These are phyloP conservation scores for Cyberlindnera mississippiensis DNA, from an alignment of 805 yeast genomes.

Conservation along the genomic window DNA sequence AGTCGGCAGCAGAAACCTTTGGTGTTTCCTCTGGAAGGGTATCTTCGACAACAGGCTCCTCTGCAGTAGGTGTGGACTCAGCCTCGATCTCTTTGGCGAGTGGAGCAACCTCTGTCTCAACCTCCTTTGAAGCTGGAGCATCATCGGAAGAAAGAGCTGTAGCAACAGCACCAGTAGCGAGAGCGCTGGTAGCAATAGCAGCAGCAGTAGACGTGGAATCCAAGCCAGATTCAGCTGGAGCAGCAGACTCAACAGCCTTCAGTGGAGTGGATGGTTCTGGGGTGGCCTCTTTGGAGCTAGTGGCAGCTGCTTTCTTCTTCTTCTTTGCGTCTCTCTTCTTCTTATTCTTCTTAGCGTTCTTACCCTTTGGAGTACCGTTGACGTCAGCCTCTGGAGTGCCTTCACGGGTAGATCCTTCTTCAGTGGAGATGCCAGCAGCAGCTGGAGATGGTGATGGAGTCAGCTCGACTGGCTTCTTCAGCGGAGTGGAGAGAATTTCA, in stretches of 20 bases:
- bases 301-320: conserved; percentile 17
- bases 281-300: conserved; percentile 11
- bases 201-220: conserved; percentile 1
- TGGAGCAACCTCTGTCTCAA: background rate
- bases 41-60: background rate
- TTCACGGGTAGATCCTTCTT: conserved; percentile 14
- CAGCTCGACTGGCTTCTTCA: background rate
- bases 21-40: conserved; percentile 1
- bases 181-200: conserved; percentile 4
- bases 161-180: background rate
- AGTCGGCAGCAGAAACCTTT: background rate
- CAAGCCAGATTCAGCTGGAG: conserved; percentile 9
- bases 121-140: background rate
- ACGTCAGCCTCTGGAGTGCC: conserved; percentile 14
- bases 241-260: conserved; percentile 8
- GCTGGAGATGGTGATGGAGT: conserved; percentile 8
- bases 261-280: conserved; percentile 12
- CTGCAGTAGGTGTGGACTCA: background rate
- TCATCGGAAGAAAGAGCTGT: background rate
- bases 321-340: conserved; percentile 22
- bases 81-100: background rate
- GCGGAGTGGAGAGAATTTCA: conserved; percentile 1
- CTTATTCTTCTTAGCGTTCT: conserved; percentile 22
- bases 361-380: conserved; percentile 6
- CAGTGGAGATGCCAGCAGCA: conserved; percentile 1